phyloP scores from a whole-genome alignment of 768 basidiomycete species.

The Mycena rebaudengoi region DNA sequence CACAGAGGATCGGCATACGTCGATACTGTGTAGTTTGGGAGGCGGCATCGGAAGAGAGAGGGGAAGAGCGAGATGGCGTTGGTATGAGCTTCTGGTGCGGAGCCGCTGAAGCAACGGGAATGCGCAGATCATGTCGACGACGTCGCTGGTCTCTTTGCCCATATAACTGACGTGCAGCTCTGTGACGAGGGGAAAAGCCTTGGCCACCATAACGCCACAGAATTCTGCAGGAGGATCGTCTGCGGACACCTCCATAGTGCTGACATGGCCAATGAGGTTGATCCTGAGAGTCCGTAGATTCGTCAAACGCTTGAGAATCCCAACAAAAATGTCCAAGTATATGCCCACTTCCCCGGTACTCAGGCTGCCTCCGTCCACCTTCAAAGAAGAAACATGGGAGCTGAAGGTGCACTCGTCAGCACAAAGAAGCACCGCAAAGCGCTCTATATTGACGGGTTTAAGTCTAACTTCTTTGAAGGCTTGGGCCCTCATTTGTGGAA shows the following conservation, averaged over 20 bases:
- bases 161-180: not conserved
- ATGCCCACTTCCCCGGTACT: not conserved
- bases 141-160: not conserved
- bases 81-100: not conserved
- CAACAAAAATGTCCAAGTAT: not conserved
- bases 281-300: not conserved
- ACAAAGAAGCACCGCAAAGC: not conserved
- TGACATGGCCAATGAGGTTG: not conserved
- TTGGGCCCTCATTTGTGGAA: constrained; percentile 47
- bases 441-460: not conserved
- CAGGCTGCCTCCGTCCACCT: no score
- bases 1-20: not conserved
- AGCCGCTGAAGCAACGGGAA: not conserved
- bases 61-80: not conserved
- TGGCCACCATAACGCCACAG: not conserved
- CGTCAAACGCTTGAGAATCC: not conserved
- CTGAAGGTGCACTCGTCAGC: not conserved
- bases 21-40: not conserved
- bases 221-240: no score
- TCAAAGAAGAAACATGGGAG: no score
- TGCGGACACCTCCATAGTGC: not conserved
- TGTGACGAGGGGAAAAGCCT: not conserved
- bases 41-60: not conserved
- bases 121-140: not conserved
- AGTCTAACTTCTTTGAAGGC: constrained; percentile 37